Evolutionary conservation across 306 rosid genomes (phyloP).

Genomic region (Morella rubra): DNA sequence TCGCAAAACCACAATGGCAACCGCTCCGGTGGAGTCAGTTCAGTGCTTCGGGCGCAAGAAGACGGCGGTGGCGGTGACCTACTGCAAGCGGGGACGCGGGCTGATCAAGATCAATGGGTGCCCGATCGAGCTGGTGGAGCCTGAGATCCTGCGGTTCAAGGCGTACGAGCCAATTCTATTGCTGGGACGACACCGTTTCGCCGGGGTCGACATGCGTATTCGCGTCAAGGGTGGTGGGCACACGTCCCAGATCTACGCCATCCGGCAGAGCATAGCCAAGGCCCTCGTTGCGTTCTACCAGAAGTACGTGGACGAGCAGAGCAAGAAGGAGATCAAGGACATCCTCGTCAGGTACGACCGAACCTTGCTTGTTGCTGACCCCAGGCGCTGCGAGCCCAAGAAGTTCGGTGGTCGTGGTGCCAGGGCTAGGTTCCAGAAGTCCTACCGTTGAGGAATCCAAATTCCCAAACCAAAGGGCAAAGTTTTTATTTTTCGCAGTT

Average conservation of each 20-base stretch:
- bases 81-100: slow-evolving; percentile 85
- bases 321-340: slow-evolving; percentile 90
- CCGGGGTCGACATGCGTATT: slow-evolving; percentile 75
- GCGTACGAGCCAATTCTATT: slow-evolving; percentile 79
- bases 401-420: slow-evolving; percentile 96
- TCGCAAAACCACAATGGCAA: not conserved
- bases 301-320: slow-evolving; percentile 86
- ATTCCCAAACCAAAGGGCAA: not conserved
- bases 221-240: slow-evolving; percentile 85
- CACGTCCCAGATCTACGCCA: slow-evolving; percentile 84
- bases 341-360: slow-evolving; percentile 69
- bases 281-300: slow-evolving; percentile 82
- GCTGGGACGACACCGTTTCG: slow-evolving; percentile 64
- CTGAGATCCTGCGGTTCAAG: slow-evolving; percentile 82
- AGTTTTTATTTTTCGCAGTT: not conserved
- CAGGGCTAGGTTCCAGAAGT: slow-evolving; percentile 86
- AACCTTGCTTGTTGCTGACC: slow-evolving; percentile 79
- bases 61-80: slow-evolving; percentile 84
- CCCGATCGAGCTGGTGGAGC: slow-evolving; percentile 76
- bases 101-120: slow-evolving; percentile 83
- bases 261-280: slow-evolving; percentile 80
- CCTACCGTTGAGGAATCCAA: slow-evolving; percentile 58
- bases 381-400: slow-evolving; percentile 89
- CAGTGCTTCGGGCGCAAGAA: slow-evolving; percentile 89
- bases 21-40: slow-evolving; percentile 45